Evolutionary conservation across 805 yeast species (phyloP).

Genomic region (Wickerhamomyces mucosus): DNA sequence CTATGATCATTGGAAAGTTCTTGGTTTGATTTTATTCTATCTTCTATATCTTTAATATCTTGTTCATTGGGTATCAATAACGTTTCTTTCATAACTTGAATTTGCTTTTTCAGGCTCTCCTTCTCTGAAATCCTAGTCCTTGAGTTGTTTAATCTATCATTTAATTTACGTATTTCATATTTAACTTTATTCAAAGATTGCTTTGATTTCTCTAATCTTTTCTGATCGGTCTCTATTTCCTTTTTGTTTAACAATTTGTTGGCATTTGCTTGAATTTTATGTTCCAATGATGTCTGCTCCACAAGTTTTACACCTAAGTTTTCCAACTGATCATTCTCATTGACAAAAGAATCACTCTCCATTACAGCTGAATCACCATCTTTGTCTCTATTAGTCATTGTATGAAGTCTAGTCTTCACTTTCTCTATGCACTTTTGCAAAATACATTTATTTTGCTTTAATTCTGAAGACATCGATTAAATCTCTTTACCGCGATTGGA

Average conservation of each 20-base stretch:
- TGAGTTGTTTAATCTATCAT: conserved; percentile 39
- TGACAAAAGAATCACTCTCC: too few relatives aligned
- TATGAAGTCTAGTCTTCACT: too few relatives aligned
- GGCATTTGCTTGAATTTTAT: conserved; percentile 61
- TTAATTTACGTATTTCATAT: conserved; percentile 36
- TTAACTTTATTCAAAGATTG: conserved; percentile 35
- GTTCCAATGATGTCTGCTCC: conserved; percentile 76
- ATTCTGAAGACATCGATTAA: too few relatives aligned
- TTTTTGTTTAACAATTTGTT: conserved; percentile 47
- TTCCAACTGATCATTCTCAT: conserved; percentile 4
- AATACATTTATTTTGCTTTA: too few relatives aligned
- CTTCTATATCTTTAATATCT: conserved; percentile 57
- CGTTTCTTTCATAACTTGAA: conserved; percentile 35
- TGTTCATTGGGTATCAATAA: conserved; percentile 44
- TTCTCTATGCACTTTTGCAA: too few relatives aligned
- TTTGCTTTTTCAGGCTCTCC: conserved; percentile 42
- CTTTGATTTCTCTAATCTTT: conserved; percentile 61
- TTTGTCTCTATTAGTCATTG: too few relatives aligned
- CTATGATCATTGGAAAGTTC: conserved; percentile 6
- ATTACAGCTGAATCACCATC: too few relatives aligned
- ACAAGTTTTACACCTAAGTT: conserved; percentile 46
- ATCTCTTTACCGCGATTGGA: too few relatives aligned
- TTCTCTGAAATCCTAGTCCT: conserved; percentile 58
- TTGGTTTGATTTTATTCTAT: conserved; percentile 29
- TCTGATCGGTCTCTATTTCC: conserved; percentile 65